Evolutionary conservation across 2,329 filamentous ascomycete genomes (phyloP).

Genomic region (Cladophialophora chaetospira): DNA sequence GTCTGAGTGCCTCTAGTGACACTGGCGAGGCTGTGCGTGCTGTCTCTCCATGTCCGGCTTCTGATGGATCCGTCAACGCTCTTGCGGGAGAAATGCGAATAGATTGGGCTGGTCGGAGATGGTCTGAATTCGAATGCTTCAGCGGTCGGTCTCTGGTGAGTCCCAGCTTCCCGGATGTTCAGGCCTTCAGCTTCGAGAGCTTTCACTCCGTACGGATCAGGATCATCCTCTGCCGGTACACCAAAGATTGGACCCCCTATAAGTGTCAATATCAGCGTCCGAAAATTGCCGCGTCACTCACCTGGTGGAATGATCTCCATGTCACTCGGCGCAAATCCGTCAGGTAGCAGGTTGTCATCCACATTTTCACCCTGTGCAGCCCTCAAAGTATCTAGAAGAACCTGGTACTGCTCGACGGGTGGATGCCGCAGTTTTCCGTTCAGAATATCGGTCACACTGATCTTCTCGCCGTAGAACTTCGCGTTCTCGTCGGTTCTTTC

Average conservation of each 20-base stretch:
- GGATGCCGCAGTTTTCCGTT: conserved; percentile 60
- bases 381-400: conserved; percentile 80
- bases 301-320: conserved; percentile 56
- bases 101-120: conserved; percentile 70
- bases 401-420: conserved; percentile 55
- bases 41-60: conserved; percentile 66
- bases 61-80: conserved; percentile 74
- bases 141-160: conserved; percentile 69
- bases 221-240: conserved; percentile 75
- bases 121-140: conserved; percentile 83
- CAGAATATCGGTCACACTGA: conserved; percentile 65
- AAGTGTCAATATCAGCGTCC: conserved; percentile 16
- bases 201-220: conserved; percentile 87
- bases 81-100: conserved; percentile 60
- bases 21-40: conserved; percentile 64
- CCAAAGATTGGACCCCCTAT: conserved; percentile 63
- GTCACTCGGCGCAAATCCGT: conserved; percentile 74
- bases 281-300: conserved; percentile 48
- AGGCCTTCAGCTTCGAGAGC: conserved; percentile 88
- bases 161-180: conserved; percentile 87
- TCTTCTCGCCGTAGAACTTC: conserved; percentile 73
- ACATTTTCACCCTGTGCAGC: conserved; percentile 84
- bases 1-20: conserved; percentile 69
- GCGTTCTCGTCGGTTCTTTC: conserved; percentile 88
- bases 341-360: conserved; percentile 67